Evolutionary conservation across 306 rosid species (phyloP), one percentile per base, ranked within the genome.

Genomic region (Vigna radiata): DNA sequence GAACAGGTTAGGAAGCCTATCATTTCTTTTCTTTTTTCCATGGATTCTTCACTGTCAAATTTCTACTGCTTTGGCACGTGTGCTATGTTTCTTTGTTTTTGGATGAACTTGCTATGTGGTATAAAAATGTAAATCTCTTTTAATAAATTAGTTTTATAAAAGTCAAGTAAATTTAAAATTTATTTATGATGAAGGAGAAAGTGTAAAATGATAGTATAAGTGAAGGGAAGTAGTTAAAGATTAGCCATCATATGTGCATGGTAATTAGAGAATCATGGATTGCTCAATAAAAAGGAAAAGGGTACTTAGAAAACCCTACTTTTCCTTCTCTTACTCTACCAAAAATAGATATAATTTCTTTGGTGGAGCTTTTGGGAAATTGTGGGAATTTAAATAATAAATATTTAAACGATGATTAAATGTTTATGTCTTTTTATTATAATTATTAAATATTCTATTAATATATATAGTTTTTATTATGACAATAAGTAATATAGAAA

Each of bases 1-100:
- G 79, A 76, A 81, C 81, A 62, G 65, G 73, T 47, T 67, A 27
- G 78, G 80, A 72, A 75, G 69, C 50, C 31, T 54, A 74, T 46
- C 18, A 66, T 13, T 33, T 33, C 2, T 13, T 13, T 33, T 33
- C 2, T 13, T 11, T 76, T 11, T 76, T 10, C 62, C 71, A 74
- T 18, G 76, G 68, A 74, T 79, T 74, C 77, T 73, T 77, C 63
- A 46, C 70, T 72, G 36, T 54, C 48, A 46, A 56, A 8, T 52
- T 50, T 48, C 15, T 36, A 61, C 70, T 61, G 74, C 75, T 77
- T 68, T 74, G 52, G 79, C 68, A 76, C 12, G 58, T 37, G 41
- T 69, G 39, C 1, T 50, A 25, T 64, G 48, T 68, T 72, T 62
- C 19, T 50, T 77, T 72, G 37, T 19, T 19, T 59, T 78, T 36